Percentiles rank a stretch among this genome's conserved stretches.
Evolutionary conservation across 495 filamentous ascomycete species (phyloP).

Genomic region (Bacidia rubella): DNA sequence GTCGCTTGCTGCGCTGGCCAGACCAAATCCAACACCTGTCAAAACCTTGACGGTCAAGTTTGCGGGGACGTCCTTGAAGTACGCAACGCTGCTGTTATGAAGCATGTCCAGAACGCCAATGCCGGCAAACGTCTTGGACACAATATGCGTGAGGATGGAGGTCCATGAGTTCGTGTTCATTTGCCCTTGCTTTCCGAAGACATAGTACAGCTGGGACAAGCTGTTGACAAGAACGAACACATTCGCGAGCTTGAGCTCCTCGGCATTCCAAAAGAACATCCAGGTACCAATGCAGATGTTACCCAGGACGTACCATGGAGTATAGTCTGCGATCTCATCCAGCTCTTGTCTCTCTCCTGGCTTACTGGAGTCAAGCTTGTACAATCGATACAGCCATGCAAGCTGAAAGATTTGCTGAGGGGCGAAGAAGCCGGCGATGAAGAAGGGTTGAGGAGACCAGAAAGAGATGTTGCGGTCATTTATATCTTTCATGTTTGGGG

Average conservation of each 20-base stretch:
- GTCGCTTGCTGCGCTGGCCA: conserved; percentile 28
- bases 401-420: conserved; percentile 41
- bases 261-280: conserved; percentile 43
- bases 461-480: conserved; percentile 38
- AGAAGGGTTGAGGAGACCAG: conserved; percentile 36
- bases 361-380: conserved; percentile 27
- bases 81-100: conserved; percentile 37
- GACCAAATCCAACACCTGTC: conserved; percentile 33
- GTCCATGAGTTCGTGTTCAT: conserved; percentile 32
- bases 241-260: conserved; percentile 30
- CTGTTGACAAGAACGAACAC: conserved; percentile 38
- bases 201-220: conserved; percentile 34
- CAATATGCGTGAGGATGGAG: conserved; percentile 35
- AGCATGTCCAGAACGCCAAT: conserved; percentile 40
- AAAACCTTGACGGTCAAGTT: conserved; percentile 29
- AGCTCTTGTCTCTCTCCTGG: conserved; percentile 20
- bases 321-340: conserved; percentile 27
- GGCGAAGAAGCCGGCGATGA: conserved; percentile 42
- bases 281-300: conserved; percentile 43
- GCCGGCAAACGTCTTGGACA: conserved; percentile 39
- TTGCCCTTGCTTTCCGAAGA: conserved; percentile 26
- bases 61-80: conserved; percentile 29
- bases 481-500: conserved; percentile 37
- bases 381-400: conserved; percentile 36
- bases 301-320: conserved; percentile 33